Evolutionary conservation across 2,329 filamentous ascomycete genomes (phyloP), one percentile per base, ranked within the genome.

Genomic region (Arachnomyces sp.): DNA sequence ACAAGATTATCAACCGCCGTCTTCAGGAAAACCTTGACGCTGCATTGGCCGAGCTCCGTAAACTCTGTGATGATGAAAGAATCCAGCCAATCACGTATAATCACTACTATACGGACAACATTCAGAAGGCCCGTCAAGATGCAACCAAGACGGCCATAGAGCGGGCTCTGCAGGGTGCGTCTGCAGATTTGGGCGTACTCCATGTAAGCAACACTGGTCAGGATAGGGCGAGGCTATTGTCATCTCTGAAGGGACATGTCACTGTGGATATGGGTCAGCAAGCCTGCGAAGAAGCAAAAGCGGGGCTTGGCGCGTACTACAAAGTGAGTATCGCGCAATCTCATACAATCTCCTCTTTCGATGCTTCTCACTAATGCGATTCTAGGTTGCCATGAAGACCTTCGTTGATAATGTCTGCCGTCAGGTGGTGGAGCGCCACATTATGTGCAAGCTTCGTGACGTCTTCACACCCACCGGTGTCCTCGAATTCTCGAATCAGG

Each of bases 21-120:
- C 40, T 43, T 5, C 29, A 35, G 28, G 13, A 33, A 7, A 49
- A 39, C 18, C 28, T 43, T n/a, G 21, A 44, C 36, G 28, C 7
- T 18, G 46, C 44, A 9, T 30, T 38, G 21, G 13, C 33, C 7
- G 48, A 50, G 35, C 33, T 52, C 7, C 12, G 35, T 17, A 45
- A 40, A 15, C 14, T 55, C 2, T 25, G 50, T 6, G 16, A 42
- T 3, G 52, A 54, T 37, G 49, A 54, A 36, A 28, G 34, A 3
- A 32, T 51, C 1, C 49, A 54, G 14, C 52, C 52, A 1, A 51
- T 61, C 15, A 61, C 57, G 1, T 61, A 55, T 40, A 61, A 61
- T 35, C 51, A 56, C 41, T 60, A 58, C 35, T 60, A 57, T 25
- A 60, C 52, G 1, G 54, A 60, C 16, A 61, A 52, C 39, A 46